phyloP scores from a whole-genome alignment of 768 basidiomycete genomes.

The Pleurotus platypus region DNA sequence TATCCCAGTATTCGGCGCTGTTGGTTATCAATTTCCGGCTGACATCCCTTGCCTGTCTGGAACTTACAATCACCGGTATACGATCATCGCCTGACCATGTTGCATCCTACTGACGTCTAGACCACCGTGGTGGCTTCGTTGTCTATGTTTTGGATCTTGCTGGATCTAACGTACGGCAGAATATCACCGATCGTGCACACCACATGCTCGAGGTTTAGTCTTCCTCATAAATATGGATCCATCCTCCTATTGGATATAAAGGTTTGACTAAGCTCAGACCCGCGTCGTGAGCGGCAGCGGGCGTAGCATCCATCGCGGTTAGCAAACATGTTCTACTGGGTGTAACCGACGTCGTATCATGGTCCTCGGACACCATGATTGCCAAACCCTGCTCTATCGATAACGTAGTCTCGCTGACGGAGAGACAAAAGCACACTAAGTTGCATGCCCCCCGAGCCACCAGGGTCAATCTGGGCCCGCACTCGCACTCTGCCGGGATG shows the following conservation, averaged over 20 bases:
- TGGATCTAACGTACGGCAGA: no score
- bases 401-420: background rate
- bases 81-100: background rate
- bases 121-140: background rate
- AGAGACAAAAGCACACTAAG: background rate
- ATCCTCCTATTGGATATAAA: background rate
- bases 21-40: no score
- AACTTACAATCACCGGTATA: background rate
- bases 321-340: background rate
- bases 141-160: no score
- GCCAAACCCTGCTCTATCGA: background rate
- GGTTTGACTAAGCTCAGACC: background rate
- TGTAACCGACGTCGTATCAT: background rate
- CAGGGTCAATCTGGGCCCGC: background rate
- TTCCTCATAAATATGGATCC: conserved; percentile 7
- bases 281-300: no score
- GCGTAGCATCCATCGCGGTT: no score
- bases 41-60: no score
- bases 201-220: no score
- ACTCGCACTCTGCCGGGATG: conserved; percentile 1
- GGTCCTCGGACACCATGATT: background rate
- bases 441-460: background rate
- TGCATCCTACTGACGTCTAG: background rate
- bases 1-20: no score
- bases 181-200: no score